phyloP scores from a whole-genome alignment of 148 eudicot genomes.

The Spergularia bocconei region DNA sequence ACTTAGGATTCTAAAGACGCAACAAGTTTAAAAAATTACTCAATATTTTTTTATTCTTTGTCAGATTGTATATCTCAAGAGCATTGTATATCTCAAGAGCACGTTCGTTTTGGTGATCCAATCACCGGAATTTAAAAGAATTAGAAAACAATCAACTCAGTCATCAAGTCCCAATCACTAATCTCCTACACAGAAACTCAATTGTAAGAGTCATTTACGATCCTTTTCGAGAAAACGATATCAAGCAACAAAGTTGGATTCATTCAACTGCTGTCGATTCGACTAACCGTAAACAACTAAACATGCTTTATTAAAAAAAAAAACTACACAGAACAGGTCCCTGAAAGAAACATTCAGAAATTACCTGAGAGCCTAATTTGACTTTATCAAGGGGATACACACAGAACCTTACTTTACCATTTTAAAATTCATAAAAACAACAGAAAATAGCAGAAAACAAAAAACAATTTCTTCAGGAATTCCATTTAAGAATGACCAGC shows the following conservation, averaged over 20 bases:
- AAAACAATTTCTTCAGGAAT: not conserved
- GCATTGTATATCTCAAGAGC: not conserved
- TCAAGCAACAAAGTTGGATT: slow-evolving; percentile 2
- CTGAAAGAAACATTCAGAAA: slow-evolving; percentile 23
- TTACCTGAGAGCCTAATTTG: slow-evolving; percentile 10
- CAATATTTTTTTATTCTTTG: not conserved
- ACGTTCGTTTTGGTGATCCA: not conserved
- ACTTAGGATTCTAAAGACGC: no score
- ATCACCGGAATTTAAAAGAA: not conserved
- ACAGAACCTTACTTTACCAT: not conserved
- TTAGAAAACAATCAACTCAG: not conserved
- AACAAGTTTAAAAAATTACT: not conserved
- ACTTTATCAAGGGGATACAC: not conserved
- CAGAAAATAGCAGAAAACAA: not conserved
- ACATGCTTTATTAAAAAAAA: not conserved
- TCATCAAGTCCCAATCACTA: not conserved
- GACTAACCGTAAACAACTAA: slow-evolving; percentile 13
- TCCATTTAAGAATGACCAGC: not conserved
- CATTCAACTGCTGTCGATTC: slow-evolving; percentile 21
- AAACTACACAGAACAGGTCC: not conserved
- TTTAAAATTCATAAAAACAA: not conserved
- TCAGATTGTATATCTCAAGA: not conserved
- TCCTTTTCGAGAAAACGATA: not conserved
- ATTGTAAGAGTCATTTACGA: not conserved
- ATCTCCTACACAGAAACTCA: not conserved